These are phyloP conservation scores for Obba rivulosa DNA, from an alignment of 768 basidiomycete species.

Conservation along the genomic window DNA sequence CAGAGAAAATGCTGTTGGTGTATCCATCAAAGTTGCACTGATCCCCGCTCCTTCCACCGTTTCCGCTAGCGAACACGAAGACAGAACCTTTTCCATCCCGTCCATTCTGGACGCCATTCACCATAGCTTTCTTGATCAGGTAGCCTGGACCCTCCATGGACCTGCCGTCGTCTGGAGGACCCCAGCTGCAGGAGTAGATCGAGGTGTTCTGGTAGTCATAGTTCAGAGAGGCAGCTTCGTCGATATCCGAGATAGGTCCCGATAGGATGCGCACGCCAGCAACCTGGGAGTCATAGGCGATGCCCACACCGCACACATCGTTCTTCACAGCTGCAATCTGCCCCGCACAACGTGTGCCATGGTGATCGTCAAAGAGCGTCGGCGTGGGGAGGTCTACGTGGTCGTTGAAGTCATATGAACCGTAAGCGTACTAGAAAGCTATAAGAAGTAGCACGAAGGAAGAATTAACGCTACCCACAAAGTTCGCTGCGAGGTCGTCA, in stretches of 20 bases:
- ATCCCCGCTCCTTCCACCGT: constrained; percentile 86
- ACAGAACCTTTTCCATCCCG: constrained; percentile 86
- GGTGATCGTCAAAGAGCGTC: constrained; percentile 84
- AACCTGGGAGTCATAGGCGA: constrained; percentile 87
- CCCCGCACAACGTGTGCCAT: constrained; percentile 97
- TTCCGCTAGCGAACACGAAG: constrained; percentile 96
- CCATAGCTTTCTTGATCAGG: constrained; percentile 87
- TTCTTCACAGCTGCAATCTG: constrained; percentile 94
- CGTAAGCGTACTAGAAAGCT: constrained; percentile 59
- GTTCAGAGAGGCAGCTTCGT: constrained; percentile 94
- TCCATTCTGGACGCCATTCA: constrained; percentile 91
- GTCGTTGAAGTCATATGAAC: constrained; percentile 97
- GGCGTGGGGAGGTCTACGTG: constrained; percentile 85
- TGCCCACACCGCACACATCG: constrained; percentile 89
- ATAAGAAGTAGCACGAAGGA: background rate
- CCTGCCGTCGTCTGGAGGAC: constrained; percentile 90
- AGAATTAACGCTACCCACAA: constrained; percentile 51
- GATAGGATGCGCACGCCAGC: constrained; percentile 95
- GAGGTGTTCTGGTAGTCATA: constrained; percentile 89
- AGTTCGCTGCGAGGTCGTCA: constrained; percentile 84
- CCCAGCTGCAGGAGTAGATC: constrained; percentile 97
- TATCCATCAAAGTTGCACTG: constrained; percentile 99
- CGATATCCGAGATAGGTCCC: constrained; percentile 89
- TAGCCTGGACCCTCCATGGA: constrained; percentile 93
- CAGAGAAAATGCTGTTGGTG: constrained; percentile 94